These are phyloP conservation scores for Exutisphaerella laricina DNA, from an alignment of 2,329 filamentous ascomycete species.

Conservation along the genomic window DNA sequence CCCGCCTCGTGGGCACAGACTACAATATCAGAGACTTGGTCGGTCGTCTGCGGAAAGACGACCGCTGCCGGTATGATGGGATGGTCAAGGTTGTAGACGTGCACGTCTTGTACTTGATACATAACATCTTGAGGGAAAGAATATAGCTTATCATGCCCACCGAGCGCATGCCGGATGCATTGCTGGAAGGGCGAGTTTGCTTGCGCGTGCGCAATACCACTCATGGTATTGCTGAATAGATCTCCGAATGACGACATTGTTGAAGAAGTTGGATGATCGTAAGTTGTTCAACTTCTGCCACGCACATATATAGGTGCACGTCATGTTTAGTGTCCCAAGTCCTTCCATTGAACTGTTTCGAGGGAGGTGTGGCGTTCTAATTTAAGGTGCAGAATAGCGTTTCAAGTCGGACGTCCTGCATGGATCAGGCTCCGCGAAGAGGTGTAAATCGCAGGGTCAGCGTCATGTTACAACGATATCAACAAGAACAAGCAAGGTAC, in stretches of 20 bases:
- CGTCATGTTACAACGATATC: no score
- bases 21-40: slow-evolving; percentile 16
- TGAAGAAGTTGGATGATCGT: no score
- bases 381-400: no score
- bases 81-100: slow-evolving; percentile 18
- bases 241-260: background rate
- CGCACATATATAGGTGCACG: no score
- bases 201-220: slow-evolving; percentile 2
- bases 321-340: no score
- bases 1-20: slow-evolving; percentile 14
- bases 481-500: no score
- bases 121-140: slow-evolving; percentile 16
- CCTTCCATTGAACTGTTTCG: no score
- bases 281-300: no score
- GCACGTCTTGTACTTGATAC: slow-evolving; percentile 10
- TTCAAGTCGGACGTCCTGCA: no score
- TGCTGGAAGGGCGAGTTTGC: slow-evolving; percentile 13
- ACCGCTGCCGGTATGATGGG: slow-evolving; percentile 13
- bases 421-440: no score
- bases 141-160: slow-evolving; percentile 11
- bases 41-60: slow-evolving; percentile 12
- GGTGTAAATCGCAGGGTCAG: no score
- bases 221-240: background rate
- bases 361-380: no score
- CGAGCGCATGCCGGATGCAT: slow-evolving; percentile 13